These are phyloP conservation scores for Astragalus membranaceus DNA, from an alignment of 306 rosid genomes.

Conservation along the genomic window DNA sequence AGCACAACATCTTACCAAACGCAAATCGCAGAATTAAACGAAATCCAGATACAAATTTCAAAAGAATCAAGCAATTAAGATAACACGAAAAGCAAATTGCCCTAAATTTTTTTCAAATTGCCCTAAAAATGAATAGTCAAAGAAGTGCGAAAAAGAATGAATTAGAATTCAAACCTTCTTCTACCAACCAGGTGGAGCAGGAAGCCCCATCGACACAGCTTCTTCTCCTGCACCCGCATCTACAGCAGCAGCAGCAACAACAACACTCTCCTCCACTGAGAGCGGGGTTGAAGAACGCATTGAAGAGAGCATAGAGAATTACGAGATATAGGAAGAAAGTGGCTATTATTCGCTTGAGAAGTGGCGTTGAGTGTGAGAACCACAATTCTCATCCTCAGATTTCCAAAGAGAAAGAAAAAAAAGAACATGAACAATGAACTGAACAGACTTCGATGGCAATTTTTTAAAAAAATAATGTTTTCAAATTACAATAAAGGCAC, in stretches of 20 bases:
- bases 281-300: too few relatives aligned
- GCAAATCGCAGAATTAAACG: conserved; percentile 7
- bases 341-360: too few relatives aligned
- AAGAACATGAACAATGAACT: too few relatives aligned
- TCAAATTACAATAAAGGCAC: too few relatives aligned
- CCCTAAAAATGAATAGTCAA: conserved; percentile 5
- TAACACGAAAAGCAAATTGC: neutral
- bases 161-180: conserved; percentile 57
- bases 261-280: conserved; percentile 58
- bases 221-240: conserved; percentile 42
- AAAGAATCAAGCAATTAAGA: neutral
- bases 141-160: neutral
- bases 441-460: too few relatives aligned
- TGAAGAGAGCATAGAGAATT: too few relatives aligned
- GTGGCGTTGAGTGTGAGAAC: too few relatives aligned
- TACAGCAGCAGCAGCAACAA: conserved; percentile 21
- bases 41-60: conserved; percentile 22
- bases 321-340: too few relatives aligned
- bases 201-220: conserved; percentile 72
- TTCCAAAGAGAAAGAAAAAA: too few relatives aligned
- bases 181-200: conserved; percentile 96
- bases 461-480: too few relatives aligned
- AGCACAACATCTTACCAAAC: conserved; percentile 23
- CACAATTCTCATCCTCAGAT: too few relatives aligned
- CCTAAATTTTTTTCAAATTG: too few relatives aligned